These are phyloP conservation scores for Crucihimalaya himalaica DNA, from an alignment of 345 rosid species.

Conservation along the genomic window DNA sequence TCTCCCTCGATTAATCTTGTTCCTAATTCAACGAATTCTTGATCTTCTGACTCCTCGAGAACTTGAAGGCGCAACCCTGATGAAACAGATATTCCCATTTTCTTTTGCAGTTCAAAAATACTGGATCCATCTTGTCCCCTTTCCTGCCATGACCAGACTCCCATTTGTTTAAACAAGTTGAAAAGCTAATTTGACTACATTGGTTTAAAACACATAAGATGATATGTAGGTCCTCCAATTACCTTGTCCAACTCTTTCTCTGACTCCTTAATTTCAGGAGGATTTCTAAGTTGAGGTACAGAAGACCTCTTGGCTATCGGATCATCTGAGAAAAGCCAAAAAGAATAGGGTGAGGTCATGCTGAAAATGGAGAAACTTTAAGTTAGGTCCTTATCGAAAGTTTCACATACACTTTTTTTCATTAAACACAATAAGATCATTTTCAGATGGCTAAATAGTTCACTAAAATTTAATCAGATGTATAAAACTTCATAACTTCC, in stretches of 20 bases:
- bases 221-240: background rate
- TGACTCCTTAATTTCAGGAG: slow-evolving; percentile 46
- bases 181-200: slow-evolving; percentile 13
- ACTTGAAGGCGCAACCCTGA: slow-evolving; percentile 50
- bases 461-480: background rate
- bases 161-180: slow-evolving; percentile 19
- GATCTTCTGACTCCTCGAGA: slow-evolving; percentile 68
- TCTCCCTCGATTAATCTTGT: slow-evolving; percentile 52
- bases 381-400: slow-evolving; percentile 5
- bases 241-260: slow-evolving; percentile 40
- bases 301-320: slow-evolving; percentile 64
- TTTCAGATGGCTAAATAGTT: background rate
- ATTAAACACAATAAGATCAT: slow-evolving; percentile 4
- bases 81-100: slow-evolving; percentile 57
- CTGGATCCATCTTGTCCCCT: slow-evolving; percentile 49
- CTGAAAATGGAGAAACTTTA: background rate
- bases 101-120: slow-evolving; percentile 63
- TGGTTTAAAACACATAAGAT: slow-evolving; percentile 17
- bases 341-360: slow-evolving; percentile 1
- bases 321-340: slow-evolving; percentile 54
- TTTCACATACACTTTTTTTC: background rate
- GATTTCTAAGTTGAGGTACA: slow-evolving; percentile 46
- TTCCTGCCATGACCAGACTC: slow-evolving; percentile 53
- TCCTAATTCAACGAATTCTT: slow-evolving; percentile 74
- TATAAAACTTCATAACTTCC: background rate